A percentile compares a stretch with the other conserved stretches of the same genome.
Conservation (phyloP, 371 early-diverging fungal species). For the Mortierella sp. region DNA sequence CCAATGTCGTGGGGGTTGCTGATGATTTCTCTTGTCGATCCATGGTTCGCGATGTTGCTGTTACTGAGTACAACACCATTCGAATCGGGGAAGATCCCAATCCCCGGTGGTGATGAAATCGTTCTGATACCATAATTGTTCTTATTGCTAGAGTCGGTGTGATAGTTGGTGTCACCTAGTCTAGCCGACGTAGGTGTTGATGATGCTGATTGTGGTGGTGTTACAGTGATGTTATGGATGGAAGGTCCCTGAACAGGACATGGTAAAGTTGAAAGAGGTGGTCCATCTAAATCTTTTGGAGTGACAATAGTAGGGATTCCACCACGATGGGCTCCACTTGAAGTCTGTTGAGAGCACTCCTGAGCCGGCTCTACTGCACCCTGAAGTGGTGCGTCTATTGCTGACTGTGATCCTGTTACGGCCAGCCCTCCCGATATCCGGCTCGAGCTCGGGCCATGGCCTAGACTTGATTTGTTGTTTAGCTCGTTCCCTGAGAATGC, state of each 20-base stretch:
- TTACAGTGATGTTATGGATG: not conserved
- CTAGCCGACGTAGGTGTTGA: not conserved
- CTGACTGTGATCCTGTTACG: conserved; percentile 12
- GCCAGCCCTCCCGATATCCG: not conserved
- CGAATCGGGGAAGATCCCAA: conserved; percentile 11
- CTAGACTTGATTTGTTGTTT: conserved; percentile 3
- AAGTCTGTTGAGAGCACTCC: not conserved
- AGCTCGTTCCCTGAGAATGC: no score
- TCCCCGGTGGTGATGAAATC: conserved; percentile 9
- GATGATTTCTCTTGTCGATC: not conserved
- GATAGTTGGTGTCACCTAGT: not conserved
- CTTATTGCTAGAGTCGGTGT: no score
- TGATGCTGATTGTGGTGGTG: not conserved
- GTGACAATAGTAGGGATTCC: not conserved
- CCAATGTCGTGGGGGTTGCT: not conserved
- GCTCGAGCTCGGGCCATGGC: not conserved
- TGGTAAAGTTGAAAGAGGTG: not conserved
- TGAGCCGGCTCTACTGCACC: not conserved
- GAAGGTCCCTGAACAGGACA: not conserved
- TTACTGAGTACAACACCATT: conserved; percentile 15
- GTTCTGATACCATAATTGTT: not conserved
- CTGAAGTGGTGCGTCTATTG: not conserved
- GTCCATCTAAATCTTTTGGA: conserved; percentile 3
- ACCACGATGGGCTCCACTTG: no score
- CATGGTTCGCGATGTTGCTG: not conserved